Conservation (phyloP, 2,329 filamentous ascomycete genomes). For the Trichoderma endophyticum region DNA sequence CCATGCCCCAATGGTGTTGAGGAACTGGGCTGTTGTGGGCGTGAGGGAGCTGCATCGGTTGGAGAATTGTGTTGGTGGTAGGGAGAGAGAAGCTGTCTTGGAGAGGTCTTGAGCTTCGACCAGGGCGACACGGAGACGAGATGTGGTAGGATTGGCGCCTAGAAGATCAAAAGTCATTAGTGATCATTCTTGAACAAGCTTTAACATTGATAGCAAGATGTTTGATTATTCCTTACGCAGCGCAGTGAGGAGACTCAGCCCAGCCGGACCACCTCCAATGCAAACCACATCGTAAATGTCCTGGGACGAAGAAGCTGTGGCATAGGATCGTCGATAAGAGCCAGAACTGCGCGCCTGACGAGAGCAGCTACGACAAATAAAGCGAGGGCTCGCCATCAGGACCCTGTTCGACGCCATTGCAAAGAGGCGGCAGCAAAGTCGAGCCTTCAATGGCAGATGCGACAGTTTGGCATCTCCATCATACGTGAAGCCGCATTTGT, state of each 20-base stretch:
- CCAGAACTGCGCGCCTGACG: constrained; percentile 36
- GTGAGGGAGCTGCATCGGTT: constrained; percentile 96
- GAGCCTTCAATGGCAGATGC: constrained; percentile 13
- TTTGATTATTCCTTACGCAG: constrained; percentile 53
- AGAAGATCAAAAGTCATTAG: not conserved
- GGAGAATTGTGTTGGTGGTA: constrained; percentile 69
- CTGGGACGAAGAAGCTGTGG: constrained; percentile 40
- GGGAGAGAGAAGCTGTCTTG: constrained; percentile 63
- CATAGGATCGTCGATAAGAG: constrained; percentile 37
- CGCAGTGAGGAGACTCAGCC: constrained; percentile 75
- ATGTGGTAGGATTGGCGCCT: constrained; percentile 75
- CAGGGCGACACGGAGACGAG: constrained; percentile 77
- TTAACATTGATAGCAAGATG: not conserved
- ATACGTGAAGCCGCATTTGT: not conserved
- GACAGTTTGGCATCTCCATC: not conserved
- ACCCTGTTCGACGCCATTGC: constrained; percentile 30
- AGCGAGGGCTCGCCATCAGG: constrained; percentile 30
- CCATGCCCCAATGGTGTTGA: constrained; percentile 85
- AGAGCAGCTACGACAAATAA: constrained; percentile 48
- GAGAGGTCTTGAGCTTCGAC: constrained; percentile 85
- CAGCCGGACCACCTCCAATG: constrained; percentile 84
- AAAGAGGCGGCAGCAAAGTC: not conserved
- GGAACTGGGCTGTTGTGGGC: constrained; percentile 77
- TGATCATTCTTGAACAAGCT: not conserved
- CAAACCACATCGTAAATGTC: constrained; percentile 93